Evolutionary conservation across 176 grass and related monocot species (phyloP), one percentile per base, ranked within the genome.

Genomic region (Oryza officinalis): DNA sequence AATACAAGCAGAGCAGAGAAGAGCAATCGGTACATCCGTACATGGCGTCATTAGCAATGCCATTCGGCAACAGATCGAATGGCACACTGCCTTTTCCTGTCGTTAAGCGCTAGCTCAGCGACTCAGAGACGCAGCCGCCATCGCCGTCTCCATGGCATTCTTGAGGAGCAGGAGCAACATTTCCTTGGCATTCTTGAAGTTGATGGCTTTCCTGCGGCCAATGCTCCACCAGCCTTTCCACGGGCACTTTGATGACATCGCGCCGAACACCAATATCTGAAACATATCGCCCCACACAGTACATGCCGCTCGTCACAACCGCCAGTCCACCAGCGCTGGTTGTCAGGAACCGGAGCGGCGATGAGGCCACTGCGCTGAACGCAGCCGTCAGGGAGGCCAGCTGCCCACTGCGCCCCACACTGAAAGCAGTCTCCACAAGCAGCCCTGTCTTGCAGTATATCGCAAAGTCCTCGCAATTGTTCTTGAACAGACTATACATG

Each of bases 381-480:
- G 87, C 91, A 60, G 94, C 91, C 0, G 75, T 88, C 71, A 97
- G n/a, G 3, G 94, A 94, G 4, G 85, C 83, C 5, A 94, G 69
- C 81, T 97, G 95, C 35, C 95, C 95, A 11, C 95, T 97, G n/a
- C 89, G 80, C 12, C 95, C 95, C 13, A 94, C 88, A 3, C 92
- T 92, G 79, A 84, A 94, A 27, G 67, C 66, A 2, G 94, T 94
- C 79, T 86, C 88, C 3, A 97, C 86, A 13, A 97, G 90, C 71
- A 97, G 72, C 3, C 92, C 92, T 0, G 95, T 97, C 86, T 97
- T 97, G 84, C 88, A 97, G 80, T 94, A 97, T 33, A 97, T 94
- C 0, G 95, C 92, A 2, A 97, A 97, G 78, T 94, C 95, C 88
- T 97, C 95, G 0, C 95, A 97, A 72, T 94, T 97, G 84, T 97